phyloP scores from a whole-genome alignment of 352 stramenopile genomes.

The Halophytophthora batemanensis region DNA sequence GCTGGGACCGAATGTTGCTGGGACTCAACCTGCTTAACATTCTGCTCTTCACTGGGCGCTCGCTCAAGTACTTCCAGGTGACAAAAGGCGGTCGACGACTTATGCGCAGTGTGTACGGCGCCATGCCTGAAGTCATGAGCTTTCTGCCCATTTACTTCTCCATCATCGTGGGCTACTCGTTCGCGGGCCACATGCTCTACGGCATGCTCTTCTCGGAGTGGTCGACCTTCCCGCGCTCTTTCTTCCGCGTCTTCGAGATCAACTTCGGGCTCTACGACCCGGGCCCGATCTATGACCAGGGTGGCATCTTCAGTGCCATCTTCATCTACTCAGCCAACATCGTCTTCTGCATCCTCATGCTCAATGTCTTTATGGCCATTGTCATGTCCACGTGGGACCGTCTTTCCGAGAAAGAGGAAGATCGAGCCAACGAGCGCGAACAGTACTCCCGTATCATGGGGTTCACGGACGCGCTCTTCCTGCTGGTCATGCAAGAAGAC shows the following conservation, averaged over 20 bases:
- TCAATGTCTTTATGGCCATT: slow-evolving; percentile 79
- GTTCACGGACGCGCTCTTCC: slow-evolving; percentile 39
- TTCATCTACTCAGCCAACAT: slow-evolving; percentile 71
- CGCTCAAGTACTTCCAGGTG: slow-evolving; percentile 74
- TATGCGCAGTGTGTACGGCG: slow-evolving; percentile 66
- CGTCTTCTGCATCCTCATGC: slow-evolving; percentile 76
- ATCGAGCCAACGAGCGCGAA: slow-evolving; percentile 40
- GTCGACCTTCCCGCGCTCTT: slow-evolving; percentile 51
- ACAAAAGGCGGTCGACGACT: slow-evolving; percentile 56
- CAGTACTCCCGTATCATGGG: slow-evolving; percentile 43
- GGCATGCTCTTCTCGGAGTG: slow-evolving; percentile 60
- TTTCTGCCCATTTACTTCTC: slow-evolving; percentile 69
- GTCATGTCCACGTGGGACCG: slow-evolving; percentile 73
- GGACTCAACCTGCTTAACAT: slow-evolving; percentile 69
- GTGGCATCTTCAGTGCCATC: slow-evolving; percentile 56
- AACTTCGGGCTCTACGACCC: slow-evolving; percentile 73
- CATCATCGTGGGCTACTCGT: slow-evolving; percentile 67
- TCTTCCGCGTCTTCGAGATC: slow-evolving; percentile 73
- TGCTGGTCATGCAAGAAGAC: slow-evolving; percentile 59
- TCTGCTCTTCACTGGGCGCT: slow-evolving; percentile 51
- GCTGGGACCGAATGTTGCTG: slow-evolving; percentile 62
- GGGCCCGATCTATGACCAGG: slow-evolving; percentile 61
- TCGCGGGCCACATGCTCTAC: slow-evolving; percentile 68
- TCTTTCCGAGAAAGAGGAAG: slow-evolving; percentile 47
- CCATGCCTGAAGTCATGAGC: slow-evolving; percentile 69